phyloP scores from a whole-genome alignment of 2,329 filamentous ascomycete species.

The Dothideomycetes sp. region DNA sequence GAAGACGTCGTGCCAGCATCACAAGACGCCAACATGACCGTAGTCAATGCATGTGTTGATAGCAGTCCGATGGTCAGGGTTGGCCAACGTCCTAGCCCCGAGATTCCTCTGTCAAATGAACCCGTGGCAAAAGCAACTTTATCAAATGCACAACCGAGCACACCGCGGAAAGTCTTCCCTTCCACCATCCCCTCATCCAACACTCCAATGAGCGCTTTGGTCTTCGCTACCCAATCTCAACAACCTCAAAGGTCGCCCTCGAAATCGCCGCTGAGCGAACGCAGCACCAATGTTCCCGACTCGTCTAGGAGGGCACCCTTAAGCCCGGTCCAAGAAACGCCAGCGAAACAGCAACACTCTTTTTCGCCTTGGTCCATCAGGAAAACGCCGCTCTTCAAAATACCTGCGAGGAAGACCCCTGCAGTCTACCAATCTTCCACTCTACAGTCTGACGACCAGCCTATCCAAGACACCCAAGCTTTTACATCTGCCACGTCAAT shows the following conservation, averaged over 20 bases:
- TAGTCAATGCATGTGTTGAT: too few species aligned
- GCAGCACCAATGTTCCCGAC: constrained; percentile 5
- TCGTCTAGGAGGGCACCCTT: neutral
- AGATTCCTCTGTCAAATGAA: too few species aligned
- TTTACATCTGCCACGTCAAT: constrained; percentile 1
- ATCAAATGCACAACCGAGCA: too few species aligned
- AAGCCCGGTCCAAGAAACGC: constrained; percentile 4
- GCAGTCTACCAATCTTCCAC: constrained; percentile 3
- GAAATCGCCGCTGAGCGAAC: constrained; percentile 14
- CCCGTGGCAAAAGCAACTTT: too few species aligned
- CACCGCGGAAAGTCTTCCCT: constrained; percentile 2
- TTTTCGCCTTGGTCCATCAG: constrained; percentile 4
- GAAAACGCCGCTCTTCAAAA: constrained; percentile 1
- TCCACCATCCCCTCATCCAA: constrained; percentile 17
- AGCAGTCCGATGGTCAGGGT: too few species aligned
- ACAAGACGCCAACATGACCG: too few species aligned
- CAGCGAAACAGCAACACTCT: constrained; percentile 1
- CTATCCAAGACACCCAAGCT: constrained; percentile 1
- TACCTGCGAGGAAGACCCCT: constrained; percentile 1
- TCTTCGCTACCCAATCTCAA: constrained; percentile 10
- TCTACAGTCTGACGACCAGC: constrained; percentile 5
- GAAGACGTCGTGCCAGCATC: constrained; percentile 1
- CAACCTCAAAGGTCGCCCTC: constrained; percentile 1
- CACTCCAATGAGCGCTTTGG: constrained; percentile 13
- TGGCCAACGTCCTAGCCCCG: too few species aligned